These are phyloP conservation scores for Blastobotrys attinorum DNA, from an alignment of 805 yeast genomes.

Conservation along the genomic window DNA sequence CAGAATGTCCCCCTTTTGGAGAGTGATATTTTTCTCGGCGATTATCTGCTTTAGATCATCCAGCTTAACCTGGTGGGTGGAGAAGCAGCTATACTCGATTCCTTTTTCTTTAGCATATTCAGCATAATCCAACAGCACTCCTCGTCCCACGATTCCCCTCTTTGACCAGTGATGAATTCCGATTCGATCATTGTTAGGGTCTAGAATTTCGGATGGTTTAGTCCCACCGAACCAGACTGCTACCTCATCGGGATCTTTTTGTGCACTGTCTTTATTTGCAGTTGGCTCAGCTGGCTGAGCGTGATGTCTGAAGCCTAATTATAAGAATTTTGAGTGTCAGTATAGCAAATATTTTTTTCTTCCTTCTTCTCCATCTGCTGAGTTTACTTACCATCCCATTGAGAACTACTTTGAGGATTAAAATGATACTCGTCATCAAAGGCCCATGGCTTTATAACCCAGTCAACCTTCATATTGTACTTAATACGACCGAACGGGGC, in stretches of 20 bases:
- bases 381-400: conserved; percentile 34
- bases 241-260: conserved; percentile 10
- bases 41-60: conserved; percentile 21
- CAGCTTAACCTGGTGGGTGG: conserved; percentile 20
- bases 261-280: conserved; percentile 1
- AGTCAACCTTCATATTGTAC: conserved; percentile 3
- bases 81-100: conserved; percentile 23
- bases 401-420: conserved; percentile 29
- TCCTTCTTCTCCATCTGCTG: too few species aligned
- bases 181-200: conserved; percentile 11
- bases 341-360: too few species aligned
- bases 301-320: conserved; percentile 27
- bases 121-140: conserved; percentile 29
- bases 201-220: conserved; percentile 17
- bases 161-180: conserved; percentile 23
- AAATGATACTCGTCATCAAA: conserved; percentile 25
- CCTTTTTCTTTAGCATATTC: conserved; percentile 24
- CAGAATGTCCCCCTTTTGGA: conserved; percentile 27
- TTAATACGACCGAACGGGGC: conserved; percentile 16
- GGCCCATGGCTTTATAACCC: background rate
- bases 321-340: too few species aligned
- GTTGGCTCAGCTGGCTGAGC: conserved; percentile 17
- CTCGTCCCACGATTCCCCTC: conserved; percentile 29
- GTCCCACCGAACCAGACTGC: conserved; percentile 20
- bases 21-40: conserved; percentile 18